phyloP scores from a whole-genome alignment of 768 basidiomycete genomes.

The Lyophyllum shimeji region DNA sequence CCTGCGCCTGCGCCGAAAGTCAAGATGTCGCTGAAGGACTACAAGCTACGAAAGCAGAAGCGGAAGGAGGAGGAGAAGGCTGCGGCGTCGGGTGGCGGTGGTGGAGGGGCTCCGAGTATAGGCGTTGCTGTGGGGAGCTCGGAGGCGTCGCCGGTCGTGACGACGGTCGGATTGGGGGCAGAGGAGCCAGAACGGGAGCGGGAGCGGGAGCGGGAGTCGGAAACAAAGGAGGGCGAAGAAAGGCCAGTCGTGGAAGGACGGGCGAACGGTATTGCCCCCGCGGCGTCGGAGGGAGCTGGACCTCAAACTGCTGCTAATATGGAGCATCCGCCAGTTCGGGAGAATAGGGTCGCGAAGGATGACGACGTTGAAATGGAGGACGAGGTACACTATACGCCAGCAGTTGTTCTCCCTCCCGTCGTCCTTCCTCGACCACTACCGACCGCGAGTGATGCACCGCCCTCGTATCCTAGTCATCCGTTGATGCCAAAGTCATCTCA shows the following conservation, averaged over 20 bases:
- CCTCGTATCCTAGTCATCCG: too few species aligned
- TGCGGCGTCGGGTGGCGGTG: background rate
- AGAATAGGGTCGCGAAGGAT: background rate
- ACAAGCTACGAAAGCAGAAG: constrained; percentile 54
- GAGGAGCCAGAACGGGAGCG: background rate
- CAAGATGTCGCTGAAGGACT: constrained; percentile 60
- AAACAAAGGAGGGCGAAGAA: background rate
- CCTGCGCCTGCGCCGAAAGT: constrained; percentile 43
- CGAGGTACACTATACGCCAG: too few species aligned
- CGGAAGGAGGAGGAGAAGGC: constrained; percentile 38
- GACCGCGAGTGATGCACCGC: too few species aligned
- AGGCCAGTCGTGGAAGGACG: background rate
- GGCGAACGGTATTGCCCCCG: background rate
- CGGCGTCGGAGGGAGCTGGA: too few species aligned
- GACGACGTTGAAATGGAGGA: too few species aligned
- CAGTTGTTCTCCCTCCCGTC: too few species aligned
- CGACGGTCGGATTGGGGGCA: background rate
- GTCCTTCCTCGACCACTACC: too few species aligned
- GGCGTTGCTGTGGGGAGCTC: background rate
- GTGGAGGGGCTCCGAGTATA: background rate
- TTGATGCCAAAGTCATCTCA: too few species aligned
- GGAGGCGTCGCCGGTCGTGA: constrained; percentile 10
- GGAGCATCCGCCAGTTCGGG: too few species aligned
- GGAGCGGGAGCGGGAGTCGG: too few species aligned
- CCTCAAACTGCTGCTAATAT: too few species aligned